A percentile compares a stretch with the other conserved stretches of the same genome.
Evolutionary conservation across 495 filamentous ascomycete genomes (phyloP).

Genomic region (Tricharina praecox): DNA sequence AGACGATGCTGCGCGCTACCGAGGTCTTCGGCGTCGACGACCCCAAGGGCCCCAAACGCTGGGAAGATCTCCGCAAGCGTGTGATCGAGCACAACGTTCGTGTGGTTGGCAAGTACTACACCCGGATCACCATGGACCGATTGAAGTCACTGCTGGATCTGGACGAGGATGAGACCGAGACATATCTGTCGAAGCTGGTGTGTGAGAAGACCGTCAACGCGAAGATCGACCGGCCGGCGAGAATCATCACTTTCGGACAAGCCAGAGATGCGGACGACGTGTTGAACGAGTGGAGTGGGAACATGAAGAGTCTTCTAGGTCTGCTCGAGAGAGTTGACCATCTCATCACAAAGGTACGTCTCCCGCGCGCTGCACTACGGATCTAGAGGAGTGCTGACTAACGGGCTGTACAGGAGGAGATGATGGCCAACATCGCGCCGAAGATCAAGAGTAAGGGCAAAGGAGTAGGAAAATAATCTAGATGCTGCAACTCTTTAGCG

Average conservation of each 20-base stretch:
- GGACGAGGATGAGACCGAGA: slow-evolving; percentile 87
- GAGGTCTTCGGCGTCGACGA: slow-evolving; percentile 73
- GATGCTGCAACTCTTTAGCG: too few relatives aligned
- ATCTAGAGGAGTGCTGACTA: slow-evolving; percentile 6
- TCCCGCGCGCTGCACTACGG: too few relatives aligned
- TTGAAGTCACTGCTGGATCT: slow-evolving; percentile 80
- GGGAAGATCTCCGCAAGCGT: slow-evolving; percentile 87
- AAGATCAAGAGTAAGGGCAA: slow-evolving; percentile 22
- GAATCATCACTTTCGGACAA: slow-evolving; percentile 83
- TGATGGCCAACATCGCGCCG: slow-evolving; percentile 94
- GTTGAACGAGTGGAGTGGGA: slow-evolving; percentile 94
- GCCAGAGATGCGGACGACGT: slow-evolving; percentile 91
- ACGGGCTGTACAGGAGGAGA: too few relatives aligned
- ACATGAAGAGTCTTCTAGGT: slow-evolving; percentile 93
- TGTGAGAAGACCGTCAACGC: slow-evolving; percentile 94
- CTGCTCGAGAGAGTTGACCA: slow-evolving; percentile 90
- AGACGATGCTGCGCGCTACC: slow-evolving; percentile 70
- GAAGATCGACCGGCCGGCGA: slow-evolving; percentile 87
- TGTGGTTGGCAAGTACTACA: slow-evolving; percentile 96
- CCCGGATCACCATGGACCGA: slow-evolving; percentile 78
- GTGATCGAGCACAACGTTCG: slow-evolving; percentile 99
- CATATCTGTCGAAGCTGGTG: slow-evolving; percentile 88
- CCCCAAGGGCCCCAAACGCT: slow-evolving; percentile 61
- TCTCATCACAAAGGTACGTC: slow-evolving; percentile 68
- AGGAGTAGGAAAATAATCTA: too few relatives aligned